Base-by-base conservation (phyloP, 1,284 basidiomycete genomes). In the Papiliotrema terrestris region DNA sequence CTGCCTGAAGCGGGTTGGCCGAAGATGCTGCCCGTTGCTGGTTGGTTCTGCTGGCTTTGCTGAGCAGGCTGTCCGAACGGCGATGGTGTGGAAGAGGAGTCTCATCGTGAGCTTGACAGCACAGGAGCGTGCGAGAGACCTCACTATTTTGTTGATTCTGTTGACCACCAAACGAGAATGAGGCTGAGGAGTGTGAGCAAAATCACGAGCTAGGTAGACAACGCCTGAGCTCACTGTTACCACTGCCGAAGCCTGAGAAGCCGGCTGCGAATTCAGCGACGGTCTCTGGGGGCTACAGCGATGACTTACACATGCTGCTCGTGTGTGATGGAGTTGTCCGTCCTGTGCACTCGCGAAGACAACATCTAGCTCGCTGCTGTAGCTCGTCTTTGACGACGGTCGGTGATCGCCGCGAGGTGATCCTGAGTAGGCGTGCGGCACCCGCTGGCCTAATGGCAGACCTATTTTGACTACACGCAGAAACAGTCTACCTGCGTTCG, bases 241-340 rank as follows among this genome's bases (percentile, higher is more conserved):
- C 60, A 48, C 68, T 65, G 39, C 70, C 69, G 37, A 72, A 72
- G 43, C 69, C 68, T 39, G 55, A 56, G 48, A 74, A 71, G 15
- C 68, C 70, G 55, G 70, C 58, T 63, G 17, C 22, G 50, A 59
- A 15, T 9, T 38, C 46, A 19, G 39, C 43, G n/a, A 8, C 23
- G 3, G 3, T 11, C 41, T 17, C 42, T n/a, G 8, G 19, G 38
- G 25, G 15, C 20, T 8, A 38, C 29, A 43, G 45, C 11, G 14
- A 32, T 4, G 3, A 39, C 65, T 61, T 49, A 67, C 65, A 67
- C 65, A 67, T 67, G 32, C 36, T 58, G 55, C 17, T 39, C 17
- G 26, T 15, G 43, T 22, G 5, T 3, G 8, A 45, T 19, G 20
- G 37, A 25, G 35, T 43, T 39, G 32, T 50, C n/a, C 13, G 43